Percentiles rank a stretch among this genome's conserved stretches.
These are phyloP conservation scores for Boletus sp. DNA, from an alignment of 768 basidiomycete species.

Conservation along the genomic window DNA sequence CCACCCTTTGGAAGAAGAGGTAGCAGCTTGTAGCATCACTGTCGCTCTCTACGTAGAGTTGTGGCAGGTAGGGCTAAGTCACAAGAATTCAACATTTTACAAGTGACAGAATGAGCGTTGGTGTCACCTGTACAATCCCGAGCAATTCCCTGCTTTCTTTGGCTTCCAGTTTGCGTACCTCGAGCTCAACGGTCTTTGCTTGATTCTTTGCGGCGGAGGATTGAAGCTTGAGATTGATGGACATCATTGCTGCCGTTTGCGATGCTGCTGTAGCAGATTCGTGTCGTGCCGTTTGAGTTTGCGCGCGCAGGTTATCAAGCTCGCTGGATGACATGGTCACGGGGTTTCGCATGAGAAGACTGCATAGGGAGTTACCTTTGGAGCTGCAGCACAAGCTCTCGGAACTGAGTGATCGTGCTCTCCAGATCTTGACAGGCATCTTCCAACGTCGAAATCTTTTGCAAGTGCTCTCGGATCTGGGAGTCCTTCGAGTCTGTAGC, in stretches of 20 bases:
- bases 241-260: constrained; percentile 92
- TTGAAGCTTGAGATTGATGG: constrained; percentile 92
- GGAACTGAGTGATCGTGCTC: constrained; percentile 84
- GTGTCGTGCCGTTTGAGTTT: constrained; percentile 81
- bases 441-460: constrained; percentile 67
- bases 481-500: constrained; percentile 65
- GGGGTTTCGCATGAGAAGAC: constrained; percentile 6
- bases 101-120: background rate
- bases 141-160: constrained; percentile 79
- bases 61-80: constrained; percentile 82
- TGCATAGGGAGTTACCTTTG: constrained; percentile 55
- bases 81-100: constrained; percentile 1
- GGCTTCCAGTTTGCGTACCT: constrained; percentile 82
- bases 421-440: constrained; percentile 85
- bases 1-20: constrained; percentile 89
- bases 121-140: constrained; percentile 71
- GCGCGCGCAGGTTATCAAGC: constrained; percentile 76
- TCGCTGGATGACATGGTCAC: constrained; percentile 53
- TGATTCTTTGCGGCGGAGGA: constrained; percentile 90
- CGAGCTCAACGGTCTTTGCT: constrained; percentile 84
- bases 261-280: constrained; percentile 82
- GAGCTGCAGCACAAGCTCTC: constrained; percentile 83
- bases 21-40: constrained; percentile 86
- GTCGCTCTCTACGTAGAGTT: constrained; percentile 87
- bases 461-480: constrained; percentile 63